Conservation (phyloP, 108 stramenopile species). For the Seminavis robusta region DNA sequence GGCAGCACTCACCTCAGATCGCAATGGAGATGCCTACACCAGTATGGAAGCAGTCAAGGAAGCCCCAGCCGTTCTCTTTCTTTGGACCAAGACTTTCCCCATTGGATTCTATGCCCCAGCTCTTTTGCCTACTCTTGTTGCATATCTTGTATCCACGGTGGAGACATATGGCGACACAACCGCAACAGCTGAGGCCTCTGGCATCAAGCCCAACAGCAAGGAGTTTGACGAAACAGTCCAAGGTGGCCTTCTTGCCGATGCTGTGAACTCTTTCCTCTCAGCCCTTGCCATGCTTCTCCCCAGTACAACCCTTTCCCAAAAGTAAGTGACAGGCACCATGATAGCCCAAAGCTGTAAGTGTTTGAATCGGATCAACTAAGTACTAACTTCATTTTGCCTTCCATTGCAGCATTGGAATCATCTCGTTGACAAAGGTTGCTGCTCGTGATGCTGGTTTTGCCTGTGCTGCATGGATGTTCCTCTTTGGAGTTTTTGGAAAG, state of each 20-base stretch:
- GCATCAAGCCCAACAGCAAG: slow-evolving; percentile 21
- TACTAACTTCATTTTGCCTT: no score
- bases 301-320: slow-evolving; percentile 52
- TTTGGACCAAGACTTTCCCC: slow-evolving; percentile 48
- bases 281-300: slow-evolving; percentile 21
- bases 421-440: slow-evolving; percentile 51
- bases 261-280: slow-evolving; percentile 22
- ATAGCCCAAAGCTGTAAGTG: no score
- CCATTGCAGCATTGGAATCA: slow-evolving; percentile 53
- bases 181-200: no score
- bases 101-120: slow-evolving; percentile 42
- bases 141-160: slow-evolving; percentile 50
- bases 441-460: slow-evolving; percentile 44
- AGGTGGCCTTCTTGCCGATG: slow-evolving; percentile 42
- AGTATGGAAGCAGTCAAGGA: slow-evolving; percentile 13
- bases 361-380: no score
- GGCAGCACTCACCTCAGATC: background rate
- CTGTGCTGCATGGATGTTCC: slow-evolving; percentile 37
- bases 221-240: slow-evolving; percentile 39
- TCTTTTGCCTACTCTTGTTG: slow-evolving; percentile 38
- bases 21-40: slow-evolving; percentile 17
- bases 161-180: slow-evolving; percentile 56
- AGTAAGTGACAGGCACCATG: no score
- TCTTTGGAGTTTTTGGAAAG: slow-evolving; percentile 28
- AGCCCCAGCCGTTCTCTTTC: slow-evolving; percentile 30